A percentile compares a stretch with the other conserved stretches of the same genome.
These are phyloP conservation scores for Gossypium arboreum DNA, from an alignment of 345 rosid genomes.

Conservation along the genomic window DNA sequence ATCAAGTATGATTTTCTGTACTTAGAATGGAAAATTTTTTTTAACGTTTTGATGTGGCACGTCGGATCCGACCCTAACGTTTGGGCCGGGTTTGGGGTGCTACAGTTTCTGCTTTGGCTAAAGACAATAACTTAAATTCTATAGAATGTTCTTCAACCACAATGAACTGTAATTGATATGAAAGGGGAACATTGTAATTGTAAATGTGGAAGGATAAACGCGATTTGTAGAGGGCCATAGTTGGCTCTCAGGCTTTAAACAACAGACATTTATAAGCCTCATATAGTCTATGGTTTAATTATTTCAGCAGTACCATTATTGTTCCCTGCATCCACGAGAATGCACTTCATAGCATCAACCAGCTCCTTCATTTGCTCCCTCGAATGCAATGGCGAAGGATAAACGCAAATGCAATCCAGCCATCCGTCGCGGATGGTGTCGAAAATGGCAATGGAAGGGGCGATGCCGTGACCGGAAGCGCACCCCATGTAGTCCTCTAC, in stretches of 20 bases:
- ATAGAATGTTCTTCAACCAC: neutral
- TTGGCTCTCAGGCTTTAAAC: neutral
- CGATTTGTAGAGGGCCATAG: neutral
- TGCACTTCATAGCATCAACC: slow-evolving; percentile 33
- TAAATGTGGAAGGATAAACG: neutral
- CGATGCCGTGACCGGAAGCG: slow-evolving; percentile 47
- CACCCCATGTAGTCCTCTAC: slow-evolving; percentile 48
- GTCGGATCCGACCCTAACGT: too few species aligned
- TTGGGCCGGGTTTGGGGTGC: too few species aligned
- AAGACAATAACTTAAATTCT: too few species aligned
- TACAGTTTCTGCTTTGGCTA: too few species aligned
- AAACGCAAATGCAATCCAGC: slow-evolving; percentile 42
- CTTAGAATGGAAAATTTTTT: too few species aligned
- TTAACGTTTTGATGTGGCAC: too few species aligned
- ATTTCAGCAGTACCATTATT: slow-evolving; percentile 2
- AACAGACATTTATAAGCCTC: too few species aligned
- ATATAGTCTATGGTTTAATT: neutral
- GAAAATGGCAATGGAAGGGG: slow-evolving; percentile 42
- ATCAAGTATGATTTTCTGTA: too few species aligned
- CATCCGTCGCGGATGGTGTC: slow-evolving; percentile 42
- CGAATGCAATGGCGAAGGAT: slow-evolving; percentile 51
- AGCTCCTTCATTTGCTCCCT: slow-evolving; percentile 42
- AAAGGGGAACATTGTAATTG: neutral
- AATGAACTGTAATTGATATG: neutral
- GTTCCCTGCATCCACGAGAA: slow-evolving; percentile 28